Conservation (phyloP, 2,329 filamentous ascomycete genomes). For the Bipolaris zeicola region DNA sequence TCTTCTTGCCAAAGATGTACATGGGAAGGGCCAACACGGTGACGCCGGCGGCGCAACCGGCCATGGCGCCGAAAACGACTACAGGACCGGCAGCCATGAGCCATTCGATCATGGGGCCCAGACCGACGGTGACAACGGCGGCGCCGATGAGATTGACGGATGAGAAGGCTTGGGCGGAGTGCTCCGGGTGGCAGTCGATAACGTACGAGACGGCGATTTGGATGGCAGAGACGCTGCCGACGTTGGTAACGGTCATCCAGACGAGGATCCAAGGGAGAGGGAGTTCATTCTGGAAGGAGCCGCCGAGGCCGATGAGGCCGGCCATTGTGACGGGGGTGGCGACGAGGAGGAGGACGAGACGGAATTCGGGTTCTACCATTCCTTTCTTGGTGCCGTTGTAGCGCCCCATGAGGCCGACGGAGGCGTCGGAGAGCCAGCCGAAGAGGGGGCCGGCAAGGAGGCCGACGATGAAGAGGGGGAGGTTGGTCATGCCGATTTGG, state of each 20-base stretch:
- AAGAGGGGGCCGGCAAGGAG: slow-evolving; percentile 14
- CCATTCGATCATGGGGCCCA: slow-evolving; percentile 14
- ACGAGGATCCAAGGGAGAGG: slow-evolving; percentile 16
- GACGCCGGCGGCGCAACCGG: slow-evolving; percentile 5
- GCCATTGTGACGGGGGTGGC: slow-evolving; percentile 14
- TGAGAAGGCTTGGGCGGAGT: slow-evolving; percentile 19
- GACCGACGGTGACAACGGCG: slow-evolving; percentile 1
- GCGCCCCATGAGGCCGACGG: slow-evolving; percentile 14
- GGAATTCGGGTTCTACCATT: slow-evolving; percentile 20
- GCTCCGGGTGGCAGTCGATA: slow-evolving; percentile 20
- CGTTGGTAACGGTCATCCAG: slow-evolving; percentile 15
- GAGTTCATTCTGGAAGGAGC: slow-evolving; percentile 10
- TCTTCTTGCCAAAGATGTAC: slow-evolving; percentile 21
- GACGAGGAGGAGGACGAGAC: slow-evolving; percentile 16
- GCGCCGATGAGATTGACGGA: slow-evolving; percentile 16
- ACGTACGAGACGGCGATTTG: slow-evolving; percentile 18
- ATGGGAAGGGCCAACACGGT: slow-evolving; percentile 9
- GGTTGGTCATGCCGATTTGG: slow-evolving; percentile 21
- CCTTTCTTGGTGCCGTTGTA: slow-evolving; percentile 19
- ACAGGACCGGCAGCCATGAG: slow-evolving; percentile 1
- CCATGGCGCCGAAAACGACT: slow-evolving; percentile 6
- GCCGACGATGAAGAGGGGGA: slow-evolving; percentile 16
- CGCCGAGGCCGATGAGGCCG: slow-evolving; percentile 14
- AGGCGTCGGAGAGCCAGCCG: slow-evolving; percentile 20
- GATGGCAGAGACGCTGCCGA: slow-evolving; percentile 9